phyloP scores from a whole-genome alignment of 352 stramenopile species.

The Phytopythium helicoides region DNA sequence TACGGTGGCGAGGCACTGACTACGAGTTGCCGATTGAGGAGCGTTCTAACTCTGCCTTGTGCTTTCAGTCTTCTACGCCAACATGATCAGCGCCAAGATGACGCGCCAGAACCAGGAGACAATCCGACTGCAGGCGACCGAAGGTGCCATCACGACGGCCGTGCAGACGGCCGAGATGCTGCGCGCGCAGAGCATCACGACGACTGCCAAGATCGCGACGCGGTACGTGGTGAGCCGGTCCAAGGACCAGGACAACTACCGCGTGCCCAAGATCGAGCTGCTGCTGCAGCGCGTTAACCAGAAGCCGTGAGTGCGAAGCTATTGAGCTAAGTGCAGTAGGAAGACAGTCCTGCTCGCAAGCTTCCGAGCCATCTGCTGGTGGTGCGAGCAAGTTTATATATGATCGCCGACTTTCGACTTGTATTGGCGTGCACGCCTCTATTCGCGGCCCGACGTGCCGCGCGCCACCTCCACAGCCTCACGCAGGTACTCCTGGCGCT shows the following conservation, averaged over 20 bases:
- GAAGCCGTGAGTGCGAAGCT: slow-evolving; percentile 6
- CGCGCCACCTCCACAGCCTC: slow-evolving; percentile 7
- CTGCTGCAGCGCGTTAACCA: slow-evolving; percentile 44
- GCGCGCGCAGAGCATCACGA: slow-evolving; percentile 55
- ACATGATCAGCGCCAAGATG: slow-evolving; percentile 82
- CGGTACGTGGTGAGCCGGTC: slow-evolving; percentile 58
- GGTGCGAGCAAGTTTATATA: no score
- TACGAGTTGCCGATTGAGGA: neutral
- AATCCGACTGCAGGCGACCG: slow-evolving; percentile 61
- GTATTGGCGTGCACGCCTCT: neutral
- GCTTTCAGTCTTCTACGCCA: slow-evolving; percentile 68
- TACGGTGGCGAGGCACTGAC: slow-evolving; percentile 10
- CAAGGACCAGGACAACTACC: slow-evolving; percentile 46
- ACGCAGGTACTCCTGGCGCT: slow-evolving; percentile 43
- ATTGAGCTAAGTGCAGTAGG: no score
- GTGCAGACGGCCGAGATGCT: slow-evolving; percentile 72
- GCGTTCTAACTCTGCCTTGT: neutral
- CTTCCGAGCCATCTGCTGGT: no score
- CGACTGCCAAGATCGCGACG: slow-evolving; percentile 65
- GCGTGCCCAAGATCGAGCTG: slow-evolving; percentile 73
- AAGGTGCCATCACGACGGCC: slow-evolving; percentile 68
- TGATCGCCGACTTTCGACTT: no score
- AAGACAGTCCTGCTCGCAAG: no score
- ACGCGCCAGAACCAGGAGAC: slow-evolving; percentile 60
- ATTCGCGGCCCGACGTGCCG: neutral